Conservation (phyloP, 1,139 yeast genomes). For the Geotrichum bryndzae region DNA sequence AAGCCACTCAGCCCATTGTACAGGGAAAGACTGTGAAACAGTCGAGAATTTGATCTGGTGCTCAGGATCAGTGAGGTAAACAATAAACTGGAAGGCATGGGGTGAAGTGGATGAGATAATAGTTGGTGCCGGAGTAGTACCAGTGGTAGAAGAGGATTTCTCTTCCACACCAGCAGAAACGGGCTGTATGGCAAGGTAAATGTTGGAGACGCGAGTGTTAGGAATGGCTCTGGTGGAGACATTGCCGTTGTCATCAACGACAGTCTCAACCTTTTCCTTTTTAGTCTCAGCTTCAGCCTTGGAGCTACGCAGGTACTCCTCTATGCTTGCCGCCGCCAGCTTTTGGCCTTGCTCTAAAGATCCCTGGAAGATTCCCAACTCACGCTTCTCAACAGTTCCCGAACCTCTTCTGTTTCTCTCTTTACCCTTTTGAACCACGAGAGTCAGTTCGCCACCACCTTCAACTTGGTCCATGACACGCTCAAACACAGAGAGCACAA, state of each 20-base stretch:
- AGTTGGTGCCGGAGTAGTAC: conserved; percentile 25
- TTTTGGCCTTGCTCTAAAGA: conserved; percentile 82
- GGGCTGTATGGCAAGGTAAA: conserved; percentile 79
- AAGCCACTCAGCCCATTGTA: conserved; percentile 84
- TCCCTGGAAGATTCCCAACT: conserved; percentile 70
- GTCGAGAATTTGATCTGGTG: conserved; percentile 69
- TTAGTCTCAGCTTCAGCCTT: conserved; percentile 28
- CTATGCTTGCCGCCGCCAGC: conserved; percentile 79
- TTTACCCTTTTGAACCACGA: conserved; percentile 44
- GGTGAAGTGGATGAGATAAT: conserved; percentile 27
- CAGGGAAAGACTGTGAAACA: conserved; percentile 84
- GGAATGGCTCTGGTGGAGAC: conserved; percentile 56
- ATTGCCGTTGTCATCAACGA: conserved; percentile 24
- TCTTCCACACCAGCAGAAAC: conserved; percentile 35
- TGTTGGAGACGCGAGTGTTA: conserved; percentile 45
- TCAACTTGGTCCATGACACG: conserved; percentile 89
- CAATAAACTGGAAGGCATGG: conserved; percentile 57
- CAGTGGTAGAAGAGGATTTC: conserved; percentile 35
- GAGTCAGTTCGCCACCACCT: conserved; percentile 60
- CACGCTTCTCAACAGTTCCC: conserved; percentile 37
- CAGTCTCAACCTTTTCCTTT: conserved; percentile 8
- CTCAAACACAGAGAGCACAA: conserved; percentile 64
- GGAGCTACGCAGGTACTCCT: conserved; percentile 47
- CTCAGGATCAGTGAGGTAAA: conserved; percentile 68
- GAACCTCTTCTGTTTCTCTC: conserved; percentile 37